These are phyloP conservation scores for Aphanomyces stellatus DNA, from an alignment of 352 stramenopile genomes.

Conservation along the genomic window DNA sequence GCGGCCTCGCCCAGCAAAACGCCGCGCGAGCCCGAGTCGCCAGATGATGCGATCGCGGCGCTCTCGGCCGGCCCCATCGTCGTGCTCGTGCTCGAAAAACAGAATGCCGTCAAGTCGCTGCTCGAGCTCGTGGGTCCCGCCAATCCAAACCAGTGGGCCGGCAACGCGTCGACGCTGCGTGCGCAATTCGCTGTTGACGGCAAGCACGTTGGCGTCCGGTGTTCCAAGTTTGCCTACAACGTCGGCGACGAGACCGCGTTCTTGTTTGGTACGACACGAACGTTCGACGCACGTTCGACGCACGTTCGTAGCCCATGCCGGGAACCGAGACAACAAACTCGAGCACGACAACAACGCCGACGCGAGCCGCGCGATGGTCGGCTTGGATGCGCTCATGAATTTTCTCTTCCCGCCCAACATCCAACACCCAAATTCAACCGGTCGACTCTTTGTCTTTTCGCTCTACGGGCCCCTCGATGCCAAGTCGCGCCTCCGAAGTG, in stretches of 20 bases:
- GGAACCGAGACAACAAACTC: background rate
- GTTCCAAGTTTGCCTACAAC: slow-evolving; percentile 30
- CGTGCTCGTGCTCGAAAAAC: slow-evolving; percentile 37
- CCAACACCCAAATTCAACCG: slow-evolving; percentile 68
- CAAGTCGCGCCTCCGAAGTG: slow-evolving; percentile 43
- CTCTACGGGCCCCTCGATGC: slow-evolving; percentile 68
- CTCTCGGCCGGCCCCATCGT: slow-evolving; percentile 30
- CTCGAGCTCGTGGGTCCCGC: slow-evolving; percentile 41
- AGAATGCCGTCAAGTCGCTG: slow-evolving; percentile 39
- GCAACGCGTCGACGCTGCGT: slow-evolving; percentile 25
- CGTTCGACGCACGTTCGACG: too few species aligned
- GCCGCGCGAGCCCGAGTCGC: slow-evolving; percentile 15
- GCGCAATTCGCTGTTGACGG: slow-evolving; percentile 35
- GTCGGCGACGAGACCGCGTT: slow-evolving; percentile 34
- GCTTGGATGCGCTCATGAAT: slow-evolving; percentile 47
- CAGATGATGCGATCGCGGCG: slow-evolving; percentile 26
- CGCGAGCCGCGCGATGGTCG: slow-evolving; percentile 1
- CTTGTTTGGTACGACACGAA: slow-evolving; percentile 23
- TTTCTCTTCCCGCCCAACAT: slow-evolving; percentile 73
- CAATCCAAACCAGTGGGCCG: slow-evolving; percentile 25
- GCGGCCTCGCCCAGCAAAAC: background rate
- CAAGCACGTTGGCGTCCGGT: slow-evolving; percentile 33
- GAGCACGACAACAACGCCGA: background rate
- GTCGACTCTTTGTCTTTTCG: slow-evolving; percentile 69
- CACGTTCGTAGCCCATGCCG: background rate